Evolutionary conservation across 352 stramenopile species (phyloP), one percentile per base, ranked within the genome.

Genomic region (Detonula confervacea): DNA sequence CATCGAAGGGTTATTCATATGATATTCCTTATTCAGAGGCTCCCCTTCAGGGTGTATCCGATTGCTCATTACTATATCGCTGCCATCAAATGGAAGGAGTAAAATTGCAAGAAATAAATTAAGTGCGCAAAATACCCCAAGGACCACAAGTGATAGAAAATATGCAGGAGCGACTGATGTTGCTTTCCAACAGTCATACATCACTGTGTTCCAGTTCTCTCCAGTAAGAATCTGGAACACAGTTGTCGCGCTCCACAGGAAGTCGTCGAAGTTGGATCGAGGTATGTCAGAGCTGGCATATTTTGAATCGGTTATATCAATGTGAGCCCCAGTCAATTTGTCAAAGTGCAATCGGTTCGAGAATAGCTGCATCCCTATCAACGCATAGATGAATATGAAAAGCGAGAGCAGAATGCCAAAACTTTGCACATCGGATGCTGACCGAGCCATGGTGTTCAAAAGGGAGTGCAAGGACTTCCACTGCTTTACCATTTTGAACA

Each of bases 311-410:
- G 90, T 93, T 59, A 96, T 96, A 8, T 65, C 83, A 33, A 93
- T 42, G 3, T 91, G 77, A 8, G 39, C 55, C 61, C 70, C 77
- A 33, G 70, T 96, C 33, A 95, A 84, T 14, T 59, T 64, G 69
- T 98, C 95, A 78, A 97, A 98, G 30, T 95, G 93, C 79, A 98
- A 94, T 20, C 94, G 95, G 80, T 98, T 98, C 0, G 95, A 94
- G 83, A 98, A 98, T 55, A 98, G 95, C 86, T 97, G 95, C 22
- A 97, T 86, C 0, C 95, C 95, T 9, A 98, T 66, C 29, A 98
- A 86, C 25, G 95, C 91, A 77, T 97, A 98, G 51, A 98, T 98
- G 79, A 97, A 98, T 62, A 98, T 96, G 78, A 98, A 98, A 16
- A 98, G 87, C 60, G 97, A 92, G 7, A 99, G 87, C 5, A 99